phyloP scores from a whole-genome alignment of 345 rosid genomes.

The Leavenworthia alabamica region DNA sequence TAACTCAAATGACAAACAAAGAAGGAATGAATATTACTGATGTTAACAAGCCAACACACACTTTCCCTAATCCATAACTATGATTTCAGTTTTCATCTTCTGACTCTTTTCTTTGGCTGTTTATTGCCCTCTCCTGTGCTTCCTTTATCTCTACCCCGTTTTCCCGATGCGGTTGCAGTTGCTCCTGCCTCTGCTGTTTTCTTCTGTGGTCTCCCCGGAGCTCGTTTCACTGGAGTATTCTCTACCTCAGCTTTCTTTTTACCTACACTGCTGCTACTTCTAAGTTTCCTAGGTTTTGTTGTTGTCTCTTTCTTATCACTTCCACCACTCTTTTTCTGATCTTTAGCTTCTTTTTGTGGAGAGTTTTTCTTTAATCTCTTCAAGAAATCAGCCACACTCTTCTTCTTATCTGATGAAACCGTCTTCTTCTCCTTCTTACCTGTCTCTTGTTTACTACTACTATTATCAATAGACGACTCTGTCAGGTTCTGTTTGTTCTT shows the following conservation, averaged over 20 bases:
- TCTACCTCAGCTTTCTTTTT: constrained; percentile 36
- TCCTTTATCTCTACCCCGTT: constrained; percentile 46
- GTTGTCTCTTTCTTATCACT: constrained; percentile 30
- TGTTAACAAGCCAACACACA: constrained; percentile 8
- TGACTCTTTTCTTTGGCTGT: constrained; percentile 38
- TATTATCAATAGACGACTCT: constrained; percentile 6
- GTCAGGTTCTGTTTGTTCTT: constrained; percentile 33
- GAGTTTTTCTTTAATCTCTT: constrained; percentile 56
- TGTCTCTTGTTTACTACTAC: constrained; percentile 23
- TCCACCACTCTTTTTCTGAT: constrained; percentile 27
- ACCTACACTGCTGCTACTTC: constrained; percentile 31
- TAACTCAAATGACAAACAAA: not conserved
- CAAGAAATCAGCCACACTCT: constrained; percentile 63
- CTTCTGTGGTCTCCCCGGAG: constrained; percentile 48
- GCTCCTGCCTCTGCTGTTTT: constrained; percentile 27
- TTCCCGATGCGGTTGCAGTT: constrained; percentile 28
- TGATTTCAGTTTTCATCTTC: not conserved
- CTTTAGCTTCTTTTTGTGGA: constrained; percentile 33
- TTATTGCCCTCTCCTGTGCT: constrained; percentile 32
- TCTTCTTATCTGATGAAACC: constrained; percentile 43
- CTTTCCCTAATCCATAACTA: constrained; percentile 15
- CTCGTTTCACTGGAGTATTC: constrained; percentile 32
- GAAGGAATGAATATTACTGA: constrained; percentile 20
- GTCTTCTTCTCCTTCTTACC: constrained; percentile 34
- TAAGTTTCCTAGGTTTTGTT: constrained; percentile 39